These are phyloP conservation scores for Musa acuminata DNA, from an alignment of 176 grass and related monocot species.

Conservation along the genomic window DNA sequence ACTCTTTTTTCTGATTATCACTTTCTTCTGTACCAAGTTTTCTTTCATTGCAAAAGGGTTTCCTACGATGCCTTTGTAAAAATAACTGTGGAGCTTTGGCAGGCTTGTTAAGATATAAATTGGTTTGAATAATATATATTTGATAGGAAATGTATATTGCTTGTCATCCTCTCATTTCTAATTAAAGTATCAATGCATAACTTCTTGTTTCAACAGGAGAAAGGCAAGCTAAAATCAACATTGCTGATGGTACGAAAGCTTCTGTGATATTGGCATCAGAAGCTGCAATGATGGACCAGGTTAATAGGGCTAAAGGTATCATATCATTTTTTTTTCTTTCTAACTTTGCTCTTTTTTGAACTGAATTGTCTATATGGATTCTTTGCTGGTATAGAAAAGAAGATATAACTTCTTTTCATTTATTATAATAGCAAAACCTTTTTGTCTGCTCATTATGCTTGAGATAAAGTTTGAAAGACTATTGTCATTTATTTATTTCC, in stretches of 20 bases:
- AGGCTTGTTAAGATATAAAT: background rate
- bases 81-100: no score
- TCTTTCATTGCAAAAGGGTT: background rate
- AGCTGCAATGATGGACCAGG: slow-evolving; percentile 76
- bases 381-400: background rate
- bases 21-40: background rate
- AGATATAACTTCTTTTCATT: no score
- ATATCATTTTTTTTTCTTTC: background rate
- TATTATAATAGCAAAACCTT: no score
- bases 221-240: slow-evolving; percentile 41
- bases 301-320: slow-evolving; percentile 84
- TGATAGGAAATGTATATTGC: background rate
- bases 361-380: background rate
- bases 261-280: slow-evolving; percentile 45
- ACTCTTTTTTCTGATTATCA: slow-evolving; percentile 4
- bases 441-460: no score
- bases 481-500: no score
- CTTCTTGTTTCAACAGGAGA: slow-evolving; percentile 30
- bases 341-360: background rate
- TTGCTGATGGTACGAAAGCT: slow-evolving; percentile 41
- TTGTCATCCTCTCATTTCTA: background rate
- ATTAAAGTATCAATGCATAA: background rate
- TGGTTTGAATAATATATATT: background rate
- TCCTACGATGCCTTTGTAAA: background rate
- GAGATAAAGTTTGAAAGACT: no score